Base-by-base conservation (phyloP, 2,329 filamentous ascomycete genomes). In the Trichoderma brevicompactum region DNA sequence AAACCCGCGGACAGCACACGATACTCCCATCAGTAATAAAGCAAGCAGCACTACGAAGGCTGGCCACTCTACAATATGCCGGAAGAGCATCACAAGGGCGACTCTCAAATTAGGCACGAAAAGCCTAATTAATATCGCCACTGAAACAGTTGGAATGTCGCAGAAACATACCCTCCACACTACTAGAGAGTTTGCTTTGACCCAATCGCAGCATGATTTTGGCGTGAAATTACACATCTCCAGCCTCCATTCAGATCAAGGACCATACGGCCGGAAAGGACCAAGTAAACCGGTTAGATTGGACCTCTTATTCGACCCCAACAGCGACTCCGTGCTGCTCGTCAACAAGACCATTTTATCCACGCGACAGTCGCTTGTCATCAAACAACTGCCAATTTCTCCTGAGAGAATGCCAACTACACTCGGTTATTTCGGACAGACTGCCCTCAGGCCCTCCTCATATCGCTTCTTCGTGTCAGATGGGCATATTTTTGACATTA, bases 151-250 rank as follows among this genome's bases (percentile, higher is more conserved):
- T 15, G 54, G 54, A 6, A 34, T 44, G 54, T 15, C 15, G 7
- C 8, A 34, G 32, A 36, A 34, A n/a, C n/a, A 19, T 15, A n/a
- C 36, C 28, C 54, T 36, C 41, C 41, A 58, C 28, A 34, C 10
- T 12, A 15, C 41, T 17, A 36, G 41, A n/a, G 54, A 58, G 36
- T 2, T 58, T 1, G n/a, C 19, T 46, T 28, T 58, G 6, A n/a
- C 17, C n/a, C 54, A 58, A 28, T 58, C 54, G 23, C 54, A 58
- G 17, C 23, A 58, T 19, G 54, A 58, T 19, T 46, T 46, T 15
- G 43, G 54, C 28, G 8, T 58, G 7, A 58, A 15, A 15, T 46
- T 23, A 19, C 23, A 19, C 15, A 58, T 58, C 7, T 13, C 54
- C 54, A 36, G n/a, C 23, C 28, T 52, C 23, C 48, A 32, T n/a